Conservation (phyloP, 2,329 filamentous ascomycete species). For the Cladosporium sp. region DNA sequence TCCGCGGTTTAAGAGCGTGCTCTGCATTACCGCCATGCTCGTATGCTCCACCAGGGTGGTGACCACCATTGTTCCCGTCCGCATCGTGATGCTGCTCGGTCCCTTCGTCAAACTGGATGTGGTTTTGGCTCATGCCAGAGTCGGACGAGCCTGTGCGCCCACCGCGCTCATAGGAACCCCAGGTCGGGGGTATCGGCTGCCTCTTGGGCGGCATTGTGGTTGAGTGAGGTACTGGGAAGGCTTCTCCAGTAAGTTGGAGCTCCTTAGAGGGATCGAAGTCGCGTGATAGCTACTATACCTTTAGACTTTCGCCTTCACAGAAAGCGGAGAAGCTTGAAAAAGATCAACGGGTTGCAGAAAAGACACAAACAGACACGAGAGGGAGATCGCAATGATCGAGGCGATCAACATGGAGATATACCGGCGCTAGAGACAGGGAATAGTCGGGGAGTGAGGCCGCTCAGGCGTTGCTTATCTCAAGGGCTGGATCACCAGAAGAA, state of each 20-base stretch:
- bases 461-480: slow-evolving; percentile 4
- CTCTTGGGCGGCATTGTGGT: slow-evolving; percentile 24
- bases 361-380: not conserved
- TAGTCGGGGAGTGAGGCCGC: not conserved
- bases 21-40: slow-evolving; percentile 17
- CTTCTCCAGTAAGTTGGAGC: not conserved
- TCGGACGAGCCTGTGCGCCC: slow-evolving; percentile 39
- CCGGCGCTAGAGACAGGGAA: slow-evolving; percentile 3
- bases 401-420: slow-evolving; percentile 3
- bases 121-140: slow-evolving; percentile 26
- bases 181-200: slow-evolving; percentile 38
- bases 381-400: not conserved
- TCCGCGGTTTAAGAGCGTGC: slow-evolving; percentile 33
- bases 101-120: slow-evolving; percentile 28
- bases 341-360: not conserved
- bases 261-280: not conserved
- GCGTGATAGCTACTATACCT: not conserved
- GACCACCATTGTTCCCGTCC: slow-evolving; percentile 15
- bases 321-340: slow-evolving; percentile 9
- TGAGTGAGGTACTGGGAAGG: not conserved
- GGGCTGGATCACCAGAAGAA: not conserved
- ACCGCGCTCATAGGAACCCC: slow-evolving; percentile 43
- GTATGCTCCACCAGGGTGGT: slow-evolving; percentile 5
- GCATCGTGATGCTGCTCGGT: slow-evolving; percentile 20
- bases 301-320: slow-evolving; percentile 3